A percentile compares a stretch with the other conserved stretches of the same genome.
These are phyloP conservation scores for Acer campestre DNA, from an alignment of 345 rosid genomes.

Conservation along the genomic window DNA sequence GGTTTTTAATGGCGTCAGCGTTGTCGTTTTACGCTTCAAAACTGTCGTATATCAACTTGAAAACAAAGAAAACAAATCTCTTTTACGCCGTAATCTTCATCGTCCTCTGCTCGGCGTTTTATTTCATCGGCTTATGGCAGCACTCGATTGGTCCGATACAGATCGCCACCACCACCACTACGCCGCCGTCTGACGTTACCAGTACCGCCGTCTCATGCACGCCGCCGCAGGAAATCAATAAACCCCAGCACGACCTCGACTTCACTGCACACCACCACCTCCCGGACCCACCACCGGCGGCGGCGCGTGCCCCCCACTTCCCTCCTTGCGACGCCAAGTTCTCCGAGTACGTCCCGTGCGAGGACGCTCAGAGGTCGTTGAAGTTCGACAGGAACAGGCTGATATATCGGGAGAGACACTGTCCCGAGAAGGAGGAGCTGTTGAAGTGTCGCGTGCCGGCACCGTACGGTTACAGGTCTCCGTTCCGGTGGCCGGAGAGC, in stretches of 20 bases:
- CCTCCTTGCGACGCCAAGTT: constrained; percentile 56
- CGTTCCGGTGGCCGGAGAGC: constrained; percentile 90
- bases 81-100: constrained; percentile 37
- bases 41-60: constrained; percentile 15
- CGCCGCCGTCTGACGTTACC: background rate
- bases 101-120: constrained; percentile 54
- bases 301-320: constrained; percentile 43
- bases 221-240: constrained; percentile 7
- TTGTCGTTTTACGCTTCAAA: background rate
- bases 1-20: constrained; percentile 21
- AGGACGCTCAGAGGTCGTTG: constrained; percentile 61
- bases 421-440: constrained; percentile 53
- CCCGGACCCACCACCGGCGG: constrained; percentile 40
- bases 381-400: constrained; percentile 53
- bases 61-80: constrained; percentile 49
- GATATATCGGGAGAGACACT: constrained; percentile 83
- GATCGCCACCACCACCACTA: constrained; percentile 20
- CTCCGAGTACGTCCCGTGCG: constrained; percentile 80
- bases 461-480: constrained; percentile 71
- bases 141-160: constrained; percentile 25
- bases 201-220: constrained; percentile 4
- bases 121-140: constrained; percentile 58
- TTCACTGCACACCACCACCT: constrained; percentile 61
- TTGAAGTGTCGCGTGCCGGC: constrained; percentile 76
- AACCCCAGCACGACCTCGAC: constrained; percentile 35